These are phyloP conservation scores for Blastocystis sp. DNA, from an alignment of 352 stramenopile species.

Conservation along the genomic window DNA sequence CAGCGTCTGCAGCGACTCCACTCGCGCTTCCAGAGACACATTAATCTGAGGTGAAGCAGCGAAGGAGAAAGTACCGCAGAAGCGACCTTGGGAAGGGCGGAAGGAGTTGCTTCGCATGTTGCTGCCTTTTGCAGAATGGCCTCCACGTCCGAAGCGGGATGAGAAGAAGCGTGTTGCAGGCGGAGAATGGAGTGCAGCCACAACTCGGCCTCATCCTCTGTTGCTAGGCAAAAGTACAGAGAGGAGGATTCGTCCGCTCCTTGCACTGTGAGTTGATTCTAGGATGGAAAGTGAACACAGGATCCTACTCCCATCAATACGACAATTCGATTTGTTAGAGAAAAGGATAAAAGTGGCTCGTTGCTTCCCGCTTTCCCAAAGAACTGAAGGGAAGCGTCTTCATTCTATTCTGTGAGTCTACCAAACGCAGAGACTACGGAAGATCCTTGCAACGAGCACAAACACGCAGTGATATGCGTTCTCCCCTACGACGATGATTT, in stretches of 20 bases:
- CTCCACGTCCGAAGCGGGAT: neutral
- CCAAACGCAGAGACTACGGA: neutral
- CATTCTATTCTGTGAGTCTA: neutral
- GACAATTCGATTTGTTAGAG: neutral
- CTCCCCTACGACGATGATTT: neutral
- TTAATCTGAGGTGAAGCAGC: neutral
- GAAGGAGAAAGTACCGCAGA: neutral
- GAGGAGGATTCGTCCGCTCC: neutral
- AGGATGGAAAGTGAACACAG: neutral
- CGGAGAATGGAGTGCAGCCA: neutral
- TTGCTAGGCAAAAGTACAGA: neutral
- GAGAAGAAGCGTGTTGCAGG: neutral
- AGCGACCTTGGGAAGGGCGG: neutral
- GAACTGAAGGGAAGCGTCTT: neutral
- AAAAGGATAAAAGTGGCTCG: neutral
- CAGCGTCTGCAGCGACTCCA: constrained; percentile 32
- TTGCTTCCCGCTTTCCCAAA: neutral
- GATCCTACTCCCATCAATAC: neutral
- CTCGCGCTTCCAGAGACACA: constrained; percentile 1
- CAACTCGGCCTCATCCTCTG: neutral
- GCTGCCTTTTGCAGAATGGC: neutral
- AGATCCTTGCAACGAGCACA: neutral
- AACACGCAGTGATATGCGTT: neutral
- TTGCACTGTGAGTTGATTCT: neutral
- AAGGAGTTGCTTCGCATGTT: neutral